Conservation (phyloP, 495 filamentous ascomycete species). For the Penicillium coffeae region DNA sequence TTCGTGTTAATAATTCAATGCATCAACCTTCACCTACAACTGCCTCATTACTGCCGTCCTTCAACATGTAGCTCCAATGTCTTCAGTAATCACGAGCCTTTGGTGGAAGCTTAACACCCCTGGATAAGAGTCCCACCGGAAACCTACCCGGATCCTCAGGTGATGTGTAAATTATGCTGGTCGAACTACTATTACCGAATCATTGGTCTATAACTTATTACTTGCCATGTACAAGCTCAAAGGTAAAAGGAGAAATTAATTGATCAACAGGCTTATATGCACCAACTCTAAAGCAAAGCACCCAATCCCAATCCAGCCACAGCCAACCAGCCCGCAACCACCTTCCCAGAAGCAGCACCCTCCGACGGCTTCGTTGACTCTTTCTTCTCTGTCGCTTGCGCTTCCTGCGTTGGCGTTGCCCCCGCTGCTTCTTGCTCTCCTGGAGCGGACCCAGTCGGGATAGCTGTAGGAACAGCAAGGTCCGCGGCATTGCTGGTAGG, state of each 20-base stretch:
- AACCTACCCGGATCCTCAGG: no score
- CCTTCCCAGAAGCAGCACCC: background rate
- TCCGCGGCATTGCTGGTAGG: background rate
- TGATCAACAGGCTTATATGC: no score
- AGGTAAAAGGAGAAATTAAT: no score
- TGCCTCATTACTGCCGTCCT: background rate
- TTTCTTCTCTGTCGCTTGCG: background rate
- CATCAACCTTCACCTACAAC: slow-evolving; percentile 1
- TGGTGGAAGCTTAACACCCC: no score
- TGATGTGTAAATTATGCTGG: no score
- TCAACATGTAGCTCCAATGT: no score
- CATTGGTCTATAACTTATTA: no score
- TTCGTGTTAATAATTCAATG: slow-evolving; percentile 4
- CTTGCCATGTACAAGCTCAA: no score
- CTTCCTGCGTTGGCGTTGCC: background rate
- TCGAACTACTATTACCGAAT: no score
- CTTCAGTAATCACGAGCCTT: no score
- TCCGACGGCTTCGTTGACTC: background rate
- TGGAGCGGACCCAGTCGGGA: background rate
- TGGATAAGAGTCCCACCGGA: no score
- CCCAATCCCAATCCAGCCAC: background rate
- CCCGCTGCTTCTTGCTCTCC: background rate
- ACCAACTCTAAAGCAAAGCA: background rate
- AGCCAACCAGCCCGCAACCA: background rate
- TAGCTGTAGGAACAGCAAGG: background rate